phyloP scores from a whole-genome alignment of 768 basidiomycete species.

The Lactarius akahatsu region DNA sequence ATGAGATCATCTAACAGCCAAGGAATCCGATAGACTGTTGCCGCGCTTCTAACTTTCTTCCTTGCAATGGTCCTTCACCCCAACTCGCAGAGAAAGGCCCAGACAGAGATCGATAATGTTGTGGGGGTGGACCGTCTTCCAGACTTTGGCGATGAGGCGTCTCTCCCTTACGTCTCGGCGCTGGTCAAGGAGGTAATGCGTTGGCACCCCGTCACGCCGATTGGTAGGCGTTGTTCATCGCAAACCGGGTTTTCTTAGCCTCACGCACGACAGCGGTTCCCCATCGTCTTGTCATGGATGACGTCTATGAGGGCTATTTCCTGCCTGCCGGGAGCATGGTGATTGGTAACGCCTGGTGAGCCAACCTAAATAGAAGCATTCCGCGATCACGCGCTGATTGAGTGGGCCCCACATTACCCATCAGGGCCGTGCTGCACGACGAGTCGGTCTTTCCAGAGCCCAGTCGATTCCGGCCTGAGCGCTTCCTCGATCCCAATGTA shows the following conservation, averaged over 20 bases:
- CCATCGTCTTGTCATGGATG: slow-evolving; percentile 29
- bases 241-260: not conserved
- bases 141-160: slow-evolving; percentile 27
- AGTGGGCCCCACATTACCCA: no score
- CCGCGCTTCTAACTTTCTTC: slow-evolving; percentile 34
- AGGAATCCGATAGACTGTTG: slow-evolving; percentile 28
- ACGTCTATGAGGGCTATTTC: slow-evolving; percentile 33
- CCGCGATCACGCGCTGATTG: not conserved
- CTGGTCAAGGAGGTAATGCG: slow-evolving; percentile 33
- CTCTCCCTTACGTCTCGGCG: slow-evolving; percentile 33
- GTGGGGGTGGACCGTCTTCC: slow-evolving; percentile 35
- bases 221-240: slow-evolving; percentile 19
- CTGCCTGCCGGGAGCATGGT: slow-evolving; percentile 36
- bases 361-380: not conserved
- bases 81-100: slow-evolving; percentile 32
- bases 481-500: slow-evolving; percentile 19
- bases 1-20: not conserved
- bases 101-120: slow-evolving; percentile 34
- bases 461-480: slow-evolving; percentile 22
- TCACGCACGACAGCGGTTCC: slow-evolving; percentile 27
- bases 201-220: slow-evolving; percentile 31
- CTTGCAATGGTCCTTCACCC: slow-evolving; percentile 36
- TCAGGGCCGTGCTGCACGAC: slow-evolving; percentile 27
- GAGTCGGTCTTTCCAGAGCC: slow-evolving; percentile 20
- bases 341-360: slow-evolving; percentile 30